A percentile compares a stretch with the other conserved stretches of the same genome.
These are phyloP conservation scores for Entomortierella chlamydospora DNA, from an alignment of 192 early-diverging fungal species.

Conservation along the genomic window DNA sequence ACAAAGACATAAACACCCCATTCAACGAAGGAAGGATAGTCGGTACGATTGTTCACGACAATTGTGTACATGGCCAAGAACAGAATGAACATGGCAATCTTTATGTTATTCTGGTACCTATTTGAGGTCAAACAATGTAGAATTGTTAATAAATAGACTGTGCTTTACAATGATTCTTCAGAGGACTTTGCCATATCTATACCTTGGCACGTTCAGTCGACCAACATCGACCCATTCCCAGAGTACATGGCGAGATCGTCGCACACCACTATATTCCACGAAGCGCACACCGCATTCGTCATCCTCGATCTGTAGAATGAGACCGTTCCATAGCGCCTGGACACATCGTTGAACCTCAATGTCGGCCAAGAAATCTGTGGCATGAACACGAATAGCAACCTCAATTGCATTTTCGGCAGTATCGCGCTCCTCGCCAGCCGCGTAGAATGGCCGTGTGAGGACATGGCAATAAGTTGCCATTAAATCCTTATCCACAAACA, in stretches of 20 bases:
- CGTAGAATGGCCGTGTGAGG: slow-evolving; percentile 45
- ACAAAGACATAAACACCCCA: slow-evolving; percentile 45
- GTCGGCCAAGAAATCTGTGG: slow-evolving; percentile 48
- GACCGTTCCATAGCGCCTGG: slow-evolving; percentile 54
- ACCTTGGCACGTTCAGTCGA: slow-evolving; percentile 55
- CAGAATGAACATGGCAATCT: slow-evolving; percentile 39
- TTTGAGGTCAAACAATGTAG: neutral
- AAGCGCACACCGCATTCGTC: slow-evolving; percentile 41
- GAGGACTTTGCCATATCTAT: neutral
- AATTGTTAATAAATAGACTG: too few relatives aligned
- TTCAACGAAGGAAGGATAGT: slow-evolving; percentile 22
- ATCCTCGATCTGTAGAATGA: slow-evolving; percentile 45
- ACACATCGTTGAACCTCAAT: slow-evolving; percentile 53
- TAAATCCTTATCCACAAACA: slow-evolving; percentile 46
- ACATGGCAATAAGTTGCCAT: slow-evolving; percentile 53
- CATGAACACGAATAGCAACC: slow-evolving; percentile 49
- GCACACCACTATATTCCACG: slow-evolving; percentile 34
- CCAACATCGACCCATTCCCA: slow-evolving; percentile 51
- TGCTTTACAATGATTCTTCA: too few relatives aligned
- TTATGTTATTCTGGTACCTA: slow-evolving; percentile 53
- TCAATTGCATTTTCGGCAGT: slow-evolving; percentile 50
- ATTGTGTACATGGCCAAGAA: slow-evolving; percentile 46
- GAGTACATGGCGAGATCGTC: slow-evolving; percentile 35
- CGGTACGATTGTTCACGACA: slow-evolving; percentile 41
- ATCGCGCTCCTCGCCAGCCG: slow-evolving; percentile 30